A percentile compares a stretch with the other conserved stretches of the same genome.
Evolutionary conservation across 2,329 filamentous ascomycete genomes (phyloP).

Genomic region (Stachybotrys echinatus): DNA sequence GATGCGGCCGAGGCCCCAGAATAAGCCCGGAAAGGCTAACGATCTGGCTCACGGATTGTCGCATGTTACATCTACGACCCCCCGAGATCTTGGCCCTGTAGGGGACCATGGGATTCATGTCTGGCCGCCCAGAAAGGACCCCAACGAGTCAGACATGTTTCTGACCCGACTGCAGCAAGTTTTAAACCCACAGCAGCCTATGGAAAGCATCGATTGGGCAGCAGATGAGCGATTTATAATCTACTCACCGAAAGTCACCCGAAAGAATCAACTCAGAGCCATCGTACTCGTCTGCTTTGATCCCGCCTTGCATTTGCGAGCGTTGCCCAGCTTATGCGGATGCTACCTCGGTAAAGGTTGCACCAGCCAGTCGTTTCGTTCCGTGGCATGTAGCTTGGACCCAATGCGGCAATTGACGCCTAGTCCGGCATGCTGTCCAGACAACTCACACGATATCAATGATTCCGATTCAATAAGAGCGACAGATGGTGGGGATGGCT

Average conservation of each 20-base stretch:
- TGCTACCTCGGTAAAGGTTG: background rate
- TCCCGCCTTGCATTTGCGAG: slow-evolving; percentile 15
- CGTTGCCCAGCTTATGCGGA: slow-evolving; percentile 9
- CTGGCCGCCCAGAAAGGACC: slow-evolving; percentile 16
- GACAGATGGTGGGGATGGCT: background rate
- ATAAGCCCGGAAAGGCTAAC: background rate
- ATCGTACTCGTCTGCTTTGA: slow-evolving; percentile 23
- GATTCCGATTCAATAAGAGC: background rate
- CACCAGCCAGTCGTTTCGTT: background rate
- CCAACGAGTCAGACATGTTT: background rate
- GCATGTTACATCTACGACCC: background rate
- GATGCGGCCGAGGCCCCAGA: slow-evolving; percentile 11
- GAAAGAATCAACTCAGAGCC: slow-evolving; percentile 8
- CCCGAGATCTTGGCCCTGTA: background rate
- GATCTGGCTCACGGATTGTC: background rate
- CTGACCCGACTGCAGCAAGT: slow-evolving; percentile 26
- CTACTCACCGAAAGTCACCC: slow-evolving; percentile 25
- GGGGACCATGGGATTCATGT: slow-evolving; percentile 5
- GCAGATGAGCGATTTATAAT: slow-evolving; percentile 44
- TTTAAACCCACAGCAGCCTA: slow-evolving; percentile 23
- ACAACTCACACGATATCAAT: background rate
- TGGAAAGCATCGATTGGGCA: slow-evolving; percentile 31
- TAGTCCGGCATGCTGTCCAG: background rate
- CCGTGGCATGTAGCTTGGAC: background rate
- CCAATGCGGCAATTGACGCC: background rate